phyloP scores from a whole-genome alignment of 495 filamentous ascomycete species.

The Hypoxylon crocopeplum region DNA sequence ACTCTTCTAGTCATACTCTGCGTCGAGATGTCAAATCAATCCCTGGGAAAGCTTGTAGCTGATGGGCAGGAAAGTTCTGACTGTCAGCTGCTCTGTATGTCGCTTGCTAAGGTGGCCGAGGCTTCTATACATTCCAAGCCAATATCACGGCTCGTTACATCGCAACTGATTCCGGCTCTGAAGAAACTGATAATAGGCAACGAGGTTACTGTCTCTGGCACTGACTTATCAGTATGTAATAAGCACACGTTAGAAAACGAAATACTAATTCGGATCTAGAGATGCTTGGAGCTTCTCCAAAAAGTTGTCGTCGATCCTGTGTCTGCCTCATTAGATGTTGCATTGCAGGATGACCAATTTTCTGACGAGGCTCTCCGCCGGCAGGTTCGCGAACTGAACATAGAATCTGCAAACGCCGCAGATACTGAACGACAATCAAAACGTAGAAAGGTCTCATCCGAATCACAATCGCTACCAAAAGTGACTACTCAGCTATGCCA shows the following conservation, averaged over 20 bases:
- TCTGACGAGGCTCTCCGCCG: constrained; percentile 36
- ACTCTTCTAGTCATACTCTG: constrained; percentile 42
- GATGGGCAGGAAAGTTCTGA: constrained; percentile 8
- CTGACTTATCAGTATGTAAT: constrained; percentile 47
- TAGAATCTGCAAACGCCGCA: constrained; percentile 6
- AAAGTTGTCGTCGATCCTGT: constrained; percentile 27
- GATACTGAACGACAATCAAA: constrained; percentile 40
- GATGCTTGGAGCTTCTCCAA: constrained; percentile 42
- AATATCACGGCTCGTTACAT: constrained; percentile 43
- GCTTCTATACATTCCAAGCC: constrained; percentile 38
- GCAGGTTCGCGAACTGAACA: constrained; percentile 32
- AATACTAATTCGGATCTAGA: constrained; percentile 39
- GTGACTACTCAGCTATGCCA: constrained; percentile 33
- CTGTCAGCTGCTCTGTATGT: constrained; percentile 32
- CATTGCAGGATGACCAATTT: constrained; percentile 36
- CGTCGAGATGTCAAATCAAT: constrained; percentile 33
- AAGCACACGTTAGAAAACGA: neutral
- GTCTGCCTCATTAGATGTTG: constrained; percentile 6
- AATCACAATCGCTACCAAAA: constrained; percentile 12
- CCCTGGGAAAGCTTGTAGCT: constrained; percentile 6
- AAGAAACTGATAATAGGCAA: constrained; percentile 37
- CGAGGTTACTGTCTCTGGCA: constrained; percentile 18
- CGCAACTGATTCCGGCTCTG: constrained; percentile 39
- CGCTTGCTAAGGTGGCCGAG: constrained; percentile 44
- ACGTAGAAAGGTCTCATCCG: constrained; percentile 40